Evolutionary conservation across 768 basidiomycete genomes (phyloP).

Genomic region (Strobilomyces confusus): DNA sequence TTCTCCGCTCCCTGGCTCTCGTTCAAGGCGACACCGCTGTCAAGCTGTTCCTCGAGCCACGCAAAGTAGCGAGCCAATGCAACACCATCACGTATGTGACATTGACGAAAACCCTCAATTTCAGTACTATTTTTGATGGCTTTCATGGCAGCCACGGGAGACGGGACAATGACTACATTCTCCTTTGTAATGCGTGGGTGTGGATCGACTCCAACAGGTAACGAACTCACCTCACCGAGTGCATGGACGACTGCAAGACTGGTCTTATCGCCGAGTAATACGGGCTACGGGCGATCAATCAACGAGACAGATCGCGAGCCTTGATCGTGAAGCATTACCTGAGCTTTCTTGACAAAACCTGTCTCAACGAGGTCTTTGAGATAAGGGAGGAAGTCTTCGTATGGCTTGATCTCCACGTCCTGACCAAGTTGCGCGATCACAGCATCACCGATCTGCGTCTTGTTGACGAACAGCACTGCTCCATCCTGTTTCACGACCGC

Average conservation of each 20-base stretch:
- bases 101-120: conserved; percentile 83
- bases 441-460: conserved; percentile 39
- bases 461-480: conserved; percentile 68
- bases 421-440: conserved; percentile 47
- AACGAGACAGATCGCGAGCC: background rate
- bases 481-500: conserved; percentile 63
- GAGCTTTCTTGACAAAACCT: conserved; percentile 33
- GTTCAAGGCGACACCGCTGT: conserved; percentile 54
- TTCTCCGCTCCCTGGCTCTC: conserved; percentile 80
- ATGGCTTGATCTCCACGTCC: conserved; percentile 64
- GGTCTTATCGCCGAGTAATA: conserved; percentile 73
- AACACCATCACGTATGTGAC: conserved; percentile 85
- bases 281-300: conserved; percentile 43
- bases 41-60: conserved; percentile 87
- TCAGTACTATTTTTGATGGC: conserved; percentile 79
- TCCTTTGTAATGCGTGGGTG: conserved; percentile 35
- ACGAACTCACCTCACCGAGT: conserved; percentile 54
- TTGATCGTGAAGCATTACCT: conserved; percentile 19
- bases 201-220: background rate
- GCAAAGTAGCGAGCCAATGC: conserved; percentile 88
- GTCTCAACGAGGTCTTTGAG: conserved; percentile 46
- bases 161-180: conserved; percentile 57
- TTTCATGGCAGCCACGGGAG: conserved; percentile 77
- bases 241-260: conserved; percentile 81
- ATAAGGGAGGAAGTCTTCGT: conserved; percentile 62